A percentile compares a stretch with the other conserved stretches of the same genome.
Evolutionary conservation across 805 yeast species (phyloP).

Genomic region (Metschnikowia lochheadii): DNA sequence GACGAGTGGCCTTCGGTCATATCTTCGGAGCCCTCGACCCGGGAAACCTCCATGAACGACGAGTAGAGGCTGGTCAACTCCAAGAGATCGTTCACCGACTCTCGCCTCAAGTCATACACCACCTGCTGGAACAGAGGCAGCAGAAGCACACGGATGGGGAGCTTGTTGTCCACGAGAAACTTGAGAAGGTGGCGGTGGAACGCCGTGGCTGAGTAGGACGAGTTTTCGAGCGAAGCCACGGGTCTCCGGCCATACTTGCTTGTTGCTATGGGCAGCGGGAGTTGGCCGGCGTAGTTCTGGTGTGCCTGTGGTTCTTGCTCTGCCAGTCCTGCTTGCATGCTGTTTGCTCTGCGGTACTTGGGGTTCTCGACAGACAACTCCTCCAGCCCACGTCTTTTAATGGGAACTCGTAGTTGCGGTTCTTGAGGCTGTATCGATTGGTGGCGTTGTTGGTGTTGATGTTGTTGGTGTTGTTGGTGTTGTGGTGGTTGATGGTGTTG

Average conservation of each 20-base stretch:
- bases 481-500: not conserved
- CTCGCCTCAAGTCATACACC: slow-evolving; percentile 47
- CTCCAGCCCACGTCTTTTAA: not conserved
- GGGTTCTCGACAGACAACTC: not conserved
- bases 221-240: slow-evolving; percentile 25
- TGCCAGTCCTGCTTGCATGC: not conserved
- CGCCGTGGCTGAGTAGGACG: slow-evolving; percentile 42
- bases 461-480: not conserved
- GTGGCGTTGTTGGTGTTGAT: not conserved
- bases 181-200: slow-evolving; percentile 50
- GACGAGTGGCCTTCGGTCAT: slow-evolving; percentile 9
- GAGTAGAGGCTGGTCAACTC: slow-evolving; percentile 45
- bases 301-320: not conserved
- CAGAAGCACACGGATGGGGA: slow-evolving; percentile 45
- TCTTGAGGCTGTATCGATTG: not conserved
- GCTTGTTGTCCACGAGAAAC: slow-evolving; percentile 50
- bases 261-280: not conserved
- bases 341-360: not conserved
- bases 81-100: slow-evolving; percentile 42
- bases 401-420: not conserved
- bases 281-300: slow-evolving; percentile 8
- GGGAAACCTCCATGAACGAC: slow-evolving; percentile 42
- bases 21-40: slow-evolving; percentile 19
- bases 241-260: not conserved
- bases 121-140: slow-evolving; percentile 50